A percentile compares a stretch with the other conserved stretches of the same genome.
phyloP scores from a whole-genome alignment of 768 basidiomycete species.

The Panellus pusillus region DNA sequence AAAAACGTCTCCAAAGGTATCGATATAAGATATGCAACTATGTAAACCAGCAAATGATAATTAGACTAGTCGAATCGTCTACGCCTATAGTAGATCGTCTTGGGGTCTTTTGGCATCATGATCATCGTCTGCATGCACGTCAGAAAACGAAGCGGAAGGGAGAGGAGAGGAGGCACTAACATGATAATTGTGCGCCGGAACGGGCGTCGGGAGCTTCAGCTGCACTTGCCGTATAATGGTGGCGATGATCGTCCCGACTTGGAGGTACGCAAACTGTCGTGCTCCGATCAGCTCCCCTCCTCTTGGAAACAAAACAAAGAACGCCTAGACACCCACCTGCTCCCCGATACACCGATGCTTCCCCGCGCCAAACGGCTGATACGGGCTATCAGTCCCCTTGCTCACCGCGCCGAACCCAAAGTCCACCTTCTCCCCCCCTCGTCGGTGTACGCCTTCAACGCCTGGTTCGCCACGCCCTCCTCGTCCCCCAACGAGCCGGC shows the following conservation, averaged over 20 bases:
- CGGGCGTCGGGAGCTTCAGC: conserved; percentile 59
- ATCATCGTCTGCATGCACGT: conserved; percentile 77
- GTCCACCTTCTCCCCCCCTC: conserved; percentile 88
- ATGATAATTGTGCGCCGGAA: conserved; percentile 89
- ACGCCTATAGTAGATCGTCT: conserved; percentile 65
- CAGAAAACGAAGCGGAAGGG: background rate
- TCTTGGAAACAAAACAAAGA: no score
- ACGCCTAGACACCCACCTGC: no score
- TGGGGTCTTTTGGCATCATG: conserved; percentile 76
- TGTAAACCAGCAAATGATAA: no score
- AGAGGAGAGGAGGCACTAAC: conserved; percentile 53
- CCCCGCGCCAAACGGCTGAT: conserved; percentile 97
- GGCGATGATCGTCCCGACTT: conserved; percentile 81
- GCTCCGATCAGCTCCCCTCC: no score
- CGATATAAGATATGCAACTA: no score
- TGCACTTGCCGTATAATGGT: conserved; percentile 78
- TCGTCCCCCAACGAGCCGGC: conserved; percentile 85
- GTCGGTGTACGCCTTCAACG: conserved; percentile 72
- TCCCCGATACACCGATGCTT: conserved; percentile 95
- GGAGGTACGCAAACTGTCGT: conserved; percentile 97
- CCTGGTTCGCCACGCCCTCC: conserved; percentile 78
- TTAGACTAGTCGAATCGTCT: conserved; percentile 49
- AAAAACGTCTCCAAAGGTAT: no score
- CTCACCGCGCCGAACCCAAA: conserved; percentile 94
- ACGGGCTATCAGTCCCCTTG: conserved; percentile 95